These are phyloP conservation scores for Tetrahymena elliotti DNA, from an alignment of 73 alveolate genomes.

Conservation along the genomic window DNA sequence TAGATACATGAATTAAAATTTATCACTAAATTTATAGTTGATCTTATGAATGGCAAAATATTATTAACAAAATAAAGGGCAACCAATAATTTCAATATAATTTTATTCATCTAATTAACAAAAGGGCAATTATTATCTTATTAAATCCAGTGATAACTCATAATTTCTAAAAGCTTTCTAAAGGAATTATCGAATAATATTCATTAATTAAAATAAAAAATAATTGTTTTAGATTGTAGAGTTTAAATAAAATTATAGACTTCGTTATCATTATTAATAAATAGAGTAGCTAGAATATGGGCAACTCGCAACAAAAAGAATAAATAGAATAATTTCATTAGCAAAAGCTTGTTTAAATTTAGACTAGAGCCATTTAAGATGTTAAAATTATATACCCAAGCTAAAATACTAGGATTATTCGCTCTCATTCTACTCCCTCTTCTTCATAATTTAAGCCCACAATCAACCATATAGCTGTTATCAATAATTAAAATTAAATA, in stretches of 20 bases:
- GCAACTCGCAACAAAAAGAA: not conserved
- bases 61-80: not conserved
- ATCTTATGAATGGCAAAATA: not conserved
- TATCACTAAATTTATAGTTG: not conserved
- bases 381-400: not conserved
- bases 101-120: not conserved
- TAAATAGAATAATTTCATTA: not conserved
- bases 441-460: not conserved
- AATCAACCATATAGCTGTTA: not conserved
- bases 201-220: not conserved
- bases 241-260: not conserved
- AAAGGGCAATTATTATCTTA: not conserved
- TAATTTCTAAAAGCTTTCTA: not conserved
- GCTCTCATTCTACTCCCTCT: not conserved
- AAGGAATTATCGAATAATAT: not conserved
- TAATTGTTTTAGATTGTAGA: not conserved
- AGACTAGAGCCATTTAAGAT: not conserved
- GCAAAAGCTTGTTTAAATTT: not conserved
- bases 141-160: not conserved
- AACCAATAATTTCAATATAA: not conserved
- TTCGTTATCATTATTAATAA: not conserved
- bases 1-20: not conserved
- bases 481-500: not conserved
- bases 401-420: not conserved
- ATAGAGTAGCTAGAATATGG: not conserved